Conservation (phyloP, 306 rosid genomes). For the Cucurbita argyrosperma region DNA sequence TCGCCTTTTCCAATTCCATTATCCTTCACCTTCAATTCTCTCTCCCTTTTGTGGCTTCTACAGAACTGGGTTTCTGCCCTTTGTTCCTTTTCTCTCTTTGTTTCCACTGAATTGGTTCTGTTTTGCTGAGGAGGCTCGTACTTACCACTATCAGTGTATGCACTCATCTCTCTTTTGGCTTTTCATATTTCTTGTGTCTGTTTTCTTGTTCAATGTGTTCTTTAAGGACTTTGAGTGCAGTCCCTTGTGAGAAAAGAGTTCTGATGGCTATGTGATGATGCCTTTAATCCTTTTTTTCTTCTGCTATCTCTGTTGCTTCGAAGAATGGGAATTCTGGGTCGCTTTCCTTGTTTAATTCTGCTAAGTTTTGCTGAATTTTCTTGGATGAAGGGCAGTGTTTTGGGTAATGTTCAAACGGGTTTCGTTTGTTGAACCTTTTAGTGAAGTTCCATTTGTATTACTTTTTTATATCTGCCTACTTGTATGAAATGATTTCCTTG, state of each 20-base stretch:
- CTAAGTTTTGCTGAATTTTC: neutral
- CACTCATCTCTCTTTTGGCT: neutral
- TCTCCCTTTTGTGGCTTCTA: neutral
- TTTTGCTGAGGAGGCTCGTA: neutral
- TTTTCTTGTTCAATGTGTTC: neutral
- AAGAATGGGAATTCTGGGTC: neutral
- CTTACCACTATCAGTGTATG: neutral
- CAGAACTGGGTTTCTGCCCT: neutral
- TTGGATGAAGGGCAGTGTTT: neutral
- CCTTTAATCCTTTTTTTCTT: neutral
- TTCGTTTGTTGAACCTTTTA: neutral
- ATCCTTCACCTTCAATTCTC: neutral
- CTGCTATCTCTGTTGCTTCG: neutral
- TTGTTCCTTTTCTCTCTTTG: neutral
- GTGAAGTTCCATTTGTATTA: neutral
- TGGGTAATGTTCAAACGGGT: neutral
- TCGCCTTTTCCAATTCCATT: neutral
- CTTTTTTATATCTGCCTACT: neutral
- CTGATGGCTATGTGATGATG: neutral
- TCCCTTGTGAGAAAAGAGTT: neutral
- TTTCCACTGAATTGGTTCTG: neutral
- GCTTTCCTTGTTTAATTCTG: neutral
- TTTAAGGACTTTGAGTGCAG: neutral
- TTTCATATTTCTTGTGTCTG: neutral
- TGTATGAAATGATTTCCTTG: neutral